Conservation (phyloP, 306 rosid species). For the Rosa persica region DNA sequence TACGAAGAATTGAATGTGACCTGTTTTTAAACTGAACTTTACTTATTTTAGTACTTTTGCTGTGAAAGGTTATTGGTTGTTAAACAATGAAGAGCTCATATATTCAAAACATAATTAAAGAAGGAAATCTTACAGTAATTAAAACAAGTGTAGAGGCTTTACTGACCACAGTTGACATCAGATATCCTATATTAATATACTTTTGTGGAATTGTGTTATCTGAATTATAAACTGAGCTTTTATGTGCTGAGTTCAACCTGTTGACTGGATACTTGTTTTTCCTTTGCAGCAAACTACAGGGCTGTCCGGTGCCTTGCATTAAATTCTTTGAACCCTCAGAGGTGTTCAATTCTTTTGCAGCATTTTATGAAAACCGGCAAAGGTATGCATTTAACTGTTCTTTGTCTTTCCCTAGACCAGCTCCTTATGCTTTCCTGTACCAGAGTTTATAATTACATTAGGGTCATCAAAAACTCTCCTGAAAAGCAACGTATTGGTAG, state of each 20-base stretch:
- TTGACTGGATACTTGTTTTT: constrained; percentile 2
- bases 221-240: neutral
- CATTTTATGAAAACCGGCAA: constrained; percentile 65
- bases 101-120: too few relatives aligned
- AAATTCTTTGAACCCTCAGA: constrained; percentile 74
- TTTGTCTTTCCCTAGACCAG: constrained; percentile 11
- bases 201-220: neutral
- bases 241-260: constrained; percentile 7
- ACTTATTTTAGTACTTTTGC: too few relatives aligned
- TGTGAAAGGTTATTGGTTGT: too few relatives aligned
- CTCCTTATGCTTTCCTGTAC: neutral
- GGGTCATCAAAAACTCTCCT: neutral
- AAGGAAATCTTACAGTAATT: neutral
- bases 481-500: neutral
- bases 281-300: constrained; percentile 72
- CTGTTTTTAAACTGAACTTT: too few relatives aligned
- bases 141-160: neutral
- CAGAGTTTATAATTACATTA: neutral
- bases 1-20: too few relatives aligned
- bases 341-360: constrained; percentile 74
- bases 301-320: constrained; percentile 85
- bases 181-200: neutral
- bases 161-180: neutral
- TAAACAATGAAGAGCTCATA: too few relatives aligned
- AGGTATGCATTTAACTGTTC: constrained; percentile 45